These are phyloP conservation scores for Salvia rosmarinus DNA, from an alignment of 257 asterid genomes.

Conservation along the genomic window DNA sequence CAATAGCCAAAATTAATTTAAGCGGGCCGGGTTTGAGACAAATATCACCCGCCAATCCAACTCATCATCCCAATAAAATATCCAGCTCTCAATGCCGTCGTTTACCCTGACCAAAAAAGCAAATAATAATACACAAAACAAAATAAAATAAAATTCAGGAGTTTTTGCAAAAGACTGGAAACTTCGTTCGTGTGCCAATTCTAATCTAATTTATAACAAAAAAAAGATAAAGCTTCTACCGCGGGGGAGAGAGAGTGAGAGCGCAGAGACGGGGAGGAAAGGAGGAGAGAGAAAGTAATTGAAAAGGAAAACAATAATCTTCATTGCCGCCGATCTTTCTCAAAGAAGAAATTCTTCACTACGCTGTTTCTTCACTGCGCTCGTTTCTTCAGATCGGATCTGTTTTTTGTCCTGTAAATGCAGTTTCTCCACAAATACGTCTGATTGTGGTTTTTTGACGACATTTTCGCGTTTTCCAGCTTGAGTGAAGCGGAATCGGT, in stretches of 20 bases:
- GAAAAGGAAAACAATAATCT: slow-evolving; percentile 19
- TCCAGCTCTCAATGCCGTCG: slow-evolving; percentile 18
- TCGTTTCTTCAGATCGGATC: slow-evolving; percentile 57
- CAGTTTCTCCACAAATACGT: slow-evolving; percentile 3
- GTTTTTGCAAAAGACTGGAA: slow-evolving; percentile 31
- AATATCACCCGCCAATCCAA: not conserved
- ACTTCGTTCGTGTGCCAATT: slow-evolving; percentile 7
- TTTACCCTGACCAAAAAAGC: not conserved
- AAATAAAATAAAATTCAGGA: not conserved
- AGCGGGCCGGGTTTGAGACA: slow-evolving; percentile 19
- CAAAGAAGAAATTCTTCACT: slow-evolving; percentile 30
- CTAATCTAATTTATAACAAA: not conserved
- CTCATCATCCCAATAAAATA: not conserved
- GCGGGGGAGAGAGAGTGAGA: slow-evolving; percentile 33
- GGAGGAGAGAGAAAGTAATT: slow-evolving; percentile 22
- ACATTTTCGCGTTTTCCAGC: not conserved
- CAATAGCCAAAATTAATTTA: not conserved
- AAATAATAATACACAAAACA: not conserved
- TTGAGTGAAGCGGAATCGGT: slow-evolving; percentile 11
- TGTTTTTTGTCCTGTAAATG: slow-evolving; percentile 34
- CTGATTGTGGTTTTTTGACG: not conserved
- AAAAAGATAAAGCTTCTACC: slow-evolving; percentile 38
- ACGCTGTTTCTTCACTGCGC: slow-evolving; percentile 24
- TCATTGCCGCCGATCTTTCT: slow-evolving; percentile 61
- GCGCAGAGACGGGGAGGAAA: slow-evolving; percentile 23